These are phyloP conservation scores for Lentinula sp. DNA, from an alignment of 768 basidiomycete genomes.

Conservation along the genomic window DNA sequence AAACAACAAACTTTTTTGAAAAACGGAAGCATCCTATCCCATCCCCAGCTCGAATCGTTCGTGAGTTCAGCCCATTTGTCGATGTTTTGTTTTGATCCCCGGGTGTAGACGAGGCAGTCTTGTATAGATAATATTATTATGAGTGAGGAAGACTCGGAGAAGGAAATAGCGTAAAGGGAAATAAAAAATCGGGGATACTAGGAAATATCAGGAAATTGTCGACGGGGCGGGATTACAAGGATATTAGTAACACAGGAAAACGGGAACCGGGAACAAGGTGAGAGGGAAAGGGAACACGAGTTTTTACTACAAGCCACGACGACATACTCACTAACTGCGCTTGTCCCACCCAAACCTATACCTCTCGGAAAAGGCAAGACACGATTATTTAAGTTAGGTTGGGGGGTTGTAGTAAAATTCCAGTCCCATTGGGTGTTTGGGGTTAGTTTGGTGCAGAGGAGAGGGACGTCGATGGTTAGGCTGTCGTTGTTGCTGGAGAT, in stretches of 20 bases:
- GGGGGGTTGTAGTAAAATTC: slow-evolving; percentile 18
- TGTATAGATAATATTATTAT: background rate
- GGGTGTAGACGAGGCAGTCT: slow-evolving; percentile 17
- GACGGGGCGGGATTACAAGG: too few relatives aligned
- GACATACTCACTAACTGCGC: slow-evolving; percentile 11
- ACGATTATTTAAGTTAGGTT: slow-evolving; percentile 13
- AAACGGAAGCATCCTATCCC: slow-evolving; percentile 13
- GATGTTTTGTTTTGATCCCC: slow-evolving; percentile 14
- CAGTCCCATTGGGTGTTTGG: slow-evolving; percentile 14
- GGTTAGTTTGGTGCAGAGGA: slow-evolving; percentile 9
- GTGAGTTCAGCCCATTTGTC: slow-evolving; percentile 13
- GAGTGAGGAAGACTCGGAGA: background rate
- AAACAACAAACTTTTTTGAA: slow-evolving; percentile 10
- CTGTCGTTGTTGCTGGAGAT: slow-evolving; percentile 6
- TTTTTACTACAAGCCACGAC: too few relatives aligned
- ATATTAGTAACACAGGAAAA: too few relatives aligned
- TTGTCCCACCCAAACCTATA: slow-evolving; percentile 14
- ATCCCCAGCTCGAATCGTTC: slow-evolving; percentile 16
- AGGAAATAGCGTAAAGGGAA: too few relatives aligned
- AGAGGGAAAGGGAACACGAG: too few relatives aligned
- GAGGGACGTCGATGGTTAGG: slow-evolving; percentile 8
- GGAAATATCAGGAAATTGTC: too few relatives aligned
- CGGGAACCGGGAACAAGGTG: too few relatives aligned
- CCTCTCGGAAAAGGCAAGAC: slow-evolving; percentile 15
- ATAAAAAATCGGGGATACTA: too few relatives aligned